Conservation (phyloP, 1,139 yeast species). For the Pichia kudriavzevii region DNA sequence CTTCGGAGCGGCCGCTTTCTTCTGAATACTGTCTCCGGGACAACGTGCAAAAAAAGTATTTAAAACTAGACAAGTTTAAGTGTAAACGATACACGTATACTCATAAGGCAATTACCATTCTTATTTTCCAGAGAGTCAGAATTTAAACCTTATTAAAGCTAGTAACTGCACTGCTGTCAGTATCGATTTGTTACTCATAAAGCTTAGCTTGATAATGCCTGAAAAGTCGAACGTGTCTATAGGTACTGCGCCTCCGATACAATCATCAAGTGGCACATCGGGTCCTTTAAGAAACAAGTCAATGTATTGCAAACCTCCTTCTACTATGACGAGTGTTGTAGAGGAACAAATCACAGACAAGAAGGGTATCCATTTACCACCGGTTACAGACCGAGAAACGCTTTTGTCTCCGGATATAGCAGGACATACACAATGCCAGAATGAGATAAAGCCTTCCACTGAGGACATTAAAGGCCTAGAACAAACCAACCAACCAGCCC, state of each 20-base stretch:
- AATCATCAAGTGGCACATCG: not conserved
- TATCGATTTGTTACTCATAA: not conserved
- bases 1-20: too few relatives aligned
- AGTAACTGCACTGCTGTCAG: not conserved
- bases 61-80: too few relatives aligned
- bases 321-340: constrained; percentile 18
- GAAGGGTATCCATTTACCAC: constrained; percentile 19
- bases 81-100: too few relatives aligned
- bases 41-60: too few relatives aligned
- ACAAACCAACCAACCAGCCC: not conserved
- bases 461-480: not conserved
- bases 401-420: constrained; percentile 1
- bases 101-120: too few relatives aligned
- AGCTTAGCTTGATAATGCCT: too few relatives aligned
- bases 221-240: not conserved
- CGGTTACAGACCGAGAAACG: too few relatives aligned
- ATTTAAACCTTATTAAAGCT: too few relatives aligned
- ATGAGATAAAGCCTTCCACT: not conserved
- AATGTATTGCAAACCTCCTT: constrained; percentile 2
- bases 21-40: too few relatives aligned
- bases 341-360: constrained; percentile 21
- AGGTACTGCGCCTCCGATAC: too few relatives aligned
- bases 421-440: not conserved
- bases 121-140: too few relatives aligned
- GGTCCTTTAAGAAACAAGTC: not conserved